Base-by-base conservation (phyloP, 768 basidiomycete genomes). In the Tricholoma furcatifolium region DNA sequence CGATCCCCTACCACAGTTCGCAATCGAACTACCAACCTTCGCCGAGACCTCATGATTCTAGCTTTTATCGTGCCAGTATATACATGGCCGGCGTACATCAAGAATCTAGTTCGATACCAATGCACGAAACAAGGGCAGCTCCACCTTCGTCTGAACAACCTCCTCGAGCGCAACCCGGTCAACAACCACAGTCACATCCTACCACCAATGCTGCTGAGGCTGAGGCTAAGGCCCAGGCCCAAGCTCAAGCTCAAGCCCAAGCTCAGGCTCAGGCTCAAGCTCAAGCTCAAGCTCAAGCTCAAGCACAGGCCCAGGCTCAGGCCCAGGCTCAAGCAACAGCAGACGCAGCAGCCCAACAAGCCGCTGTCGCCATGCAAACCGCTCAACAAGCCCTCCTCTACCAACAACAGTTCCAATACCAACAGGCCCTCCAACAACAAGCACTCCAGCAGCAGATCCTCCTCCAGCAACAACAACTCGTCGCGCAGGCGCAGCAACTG, bases 31-130 rank as follows among this genome's bases (percentile, higher is more conserved):
- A 54, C 10, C 39, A 27, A 27, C 32, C 42, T 12, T 15, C 48
- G 15, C 18, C 50, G 4, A 11, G 41, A 5, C 27, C 47, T 42
- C 48, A 44, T 10, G 45, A 27, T 42, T 42, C 24, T 18, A 35
- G 9, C n/a, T 43, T 27, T 11, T 54, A 60, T 43, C 55, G 54
- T 17, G 41, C 58, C 23, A 47, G 54, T 8, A 59, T 49, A 10
- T 50, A 50, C 10, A 12, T 51, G 11, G 34, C 39, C 9, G 51
- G 50, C 15, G 20, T 40, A 39, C 44, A 20, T 15, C 20, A 12
- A 23, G 7, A 3, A 38, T 14, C 36, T 11, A 4, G 4, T 38
- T 12, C 36, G 10, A 38, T 23, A 6, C 21, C 21, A 27, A 23
- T 10, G 24, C 20, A 12, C 14, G 14, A 43, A 4, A 23, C 42